Conservation (phyloP, 2,329 filamentous ascomycete species). For the Basipetospora chlamydospora region DNA sequence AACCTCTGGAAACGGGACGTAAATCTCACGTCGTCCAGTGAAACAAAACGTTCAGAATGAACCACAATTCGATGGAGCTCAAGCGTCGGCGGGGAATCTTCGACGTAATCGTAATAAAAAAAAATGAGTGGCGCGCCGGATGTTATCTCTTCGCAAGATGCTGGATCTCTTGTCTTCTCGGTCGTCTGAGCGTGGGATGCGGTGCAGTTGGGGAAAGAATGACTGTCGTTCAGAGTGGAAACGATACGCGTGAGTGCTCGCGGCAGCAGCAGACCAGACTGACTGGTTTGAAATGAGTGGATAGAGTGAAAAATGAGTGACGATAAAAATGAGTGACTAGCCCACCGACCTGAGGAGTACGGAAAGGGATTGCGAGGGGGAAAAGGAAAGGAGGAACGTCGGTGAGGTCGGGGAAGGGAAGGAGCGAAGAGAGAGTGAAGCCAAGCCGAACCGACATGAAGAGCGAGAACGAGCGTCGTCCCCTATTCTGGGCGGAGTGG, state of each 20-base stretch:
- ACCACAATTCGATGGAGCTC: no score
- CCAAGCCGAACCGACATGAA: no score
- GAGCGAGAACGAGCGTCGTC: no score
- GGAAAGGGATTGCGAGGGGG: constrained; percentile 6
- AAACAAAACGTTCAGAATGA: not conserved
- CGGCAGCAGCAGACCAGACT: no score
- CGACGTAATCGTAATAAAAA: not conserved
- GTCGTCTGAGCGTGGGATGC: not conserved
- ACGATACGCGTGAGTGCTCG: no score
- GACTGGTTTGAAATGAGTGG: no score
- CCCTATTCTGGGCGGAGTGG: no score
- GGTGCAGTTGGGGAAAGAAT: constrained; percentile 2
- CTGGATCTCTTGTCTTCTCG: no score
- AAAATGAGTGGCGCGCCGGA: constrained; percentile 2
- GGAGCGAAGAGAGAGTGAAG: constrained; percentile 12
- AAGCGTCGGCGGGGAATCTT: not conserved
- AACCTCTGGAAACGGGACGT: not conserved
- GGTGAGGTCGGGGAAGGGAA: constrained; percentile 14
- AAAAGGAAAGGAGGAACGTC: constrained; percentile 12
- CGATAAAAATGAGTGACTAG: constrained; percentile 38
- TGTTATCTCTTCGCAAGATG: no score
- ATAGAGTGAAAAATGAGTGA: constrained; percentile 12
- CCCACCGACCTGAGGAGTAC: constrained; percentile 37
- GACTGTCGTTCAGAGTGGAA: not conserved
- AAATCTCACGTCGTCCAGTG: not conserved